Evolutionary conservation across 352 stramenopile genomes (phyloP).

Genomic region (Phytophthora cactorum): DNA sequence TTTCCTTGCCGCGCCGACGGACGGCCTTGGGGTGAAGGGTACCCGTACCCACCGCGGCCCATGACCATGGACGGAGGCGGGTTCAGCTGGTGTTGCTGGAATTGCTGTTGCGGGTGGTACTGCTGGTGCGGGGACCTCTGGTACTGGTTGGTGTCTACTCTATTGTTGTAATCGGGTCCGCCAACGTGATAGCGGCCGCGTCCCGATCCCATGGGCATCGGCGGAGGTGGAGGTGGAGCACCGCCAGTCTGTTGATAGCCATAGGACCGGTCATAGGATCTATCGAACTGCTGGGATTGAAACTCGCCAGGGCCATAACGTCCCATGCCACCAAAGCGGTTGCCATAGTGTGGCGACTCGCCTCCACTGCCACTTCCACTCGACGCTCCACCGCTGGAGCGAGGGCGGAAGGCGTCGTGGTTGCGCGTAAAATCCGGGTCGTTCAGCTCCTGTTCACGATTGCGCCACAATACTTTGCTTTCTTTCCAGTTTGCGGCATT

Average conservation of each 20-base stretch:
- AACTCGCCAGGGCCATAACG: constrained; percentile 35
- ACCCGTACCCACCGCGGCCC: constrained; percentile 36
- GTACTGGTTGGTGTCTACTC: constrained; percentile 59
- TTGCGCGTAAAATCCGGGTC: constrained; percentile 93
- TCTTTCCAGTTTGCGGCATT: constrained; percentile 82
- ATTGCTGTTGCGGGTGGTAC: constrained; percentile 43
- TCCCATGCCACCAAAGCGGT: constrained; percentile 29
- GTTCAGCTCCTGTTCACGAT: constrained; percentile 94
- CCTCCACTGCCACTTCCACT: constrained; percentile 39
- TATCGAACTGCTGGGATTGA: constrained; percentile 35
- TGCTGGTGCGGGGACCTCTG: constrained; percentile 49
- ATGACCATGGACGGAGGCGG: constrained; percentile 40
- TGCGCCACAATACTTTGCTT: constrained; percentile 94
- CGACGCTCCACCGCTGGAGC: constrained; percentile 34
- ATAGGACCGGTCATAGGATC: constrained; percentile 39
- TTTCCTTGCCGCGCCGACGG: constrained; percentile 28
- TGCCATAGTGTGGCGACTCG: constrained; percentile 45
- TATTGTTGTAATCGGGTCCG: constrained; percentile 57
- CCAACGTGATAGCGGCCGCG: constrained; percentile 41
- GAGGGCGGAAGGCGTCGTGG: constrained; percentile 68
- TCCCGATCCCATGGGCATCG: constrained; percentile 39
- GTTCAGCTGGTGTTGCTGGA: constrained; percentile 46
- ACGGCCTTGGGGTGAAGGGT: constrained; percentile 37
- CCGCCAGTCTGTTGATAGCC: constrained; percentile 32
- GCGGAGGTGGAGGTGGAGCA: constrained; percentile 22